These are phyloP conservation scores for Vicia villosa DNA, from an alignment of 306 rosid species.

Conservation along the genomic window DNA sequence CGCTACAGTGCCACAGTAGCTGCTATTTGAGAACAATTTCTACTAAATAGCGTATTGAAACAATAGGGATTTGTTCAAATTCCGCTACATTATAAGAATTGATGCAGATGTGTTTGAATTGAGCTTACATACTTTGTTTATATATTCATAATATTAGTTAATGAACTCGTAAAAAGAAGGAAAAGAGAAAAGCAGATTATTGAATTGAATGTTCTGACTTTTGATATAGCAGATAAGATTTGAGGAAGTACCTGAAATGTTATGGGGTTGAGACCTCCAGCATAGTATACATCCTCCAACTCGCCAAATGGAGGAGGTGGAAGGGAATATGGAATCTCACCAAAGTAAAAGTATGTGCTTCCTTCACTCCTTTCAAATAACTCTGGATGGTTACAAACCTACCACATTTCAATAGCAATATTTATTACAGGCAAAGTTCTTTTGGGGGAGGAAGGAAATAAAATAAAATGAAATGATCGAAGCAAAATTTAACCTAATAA, in stretches of 20 bases:
- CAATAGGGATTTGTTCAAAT: not conserved
- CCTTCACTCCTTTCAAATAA: conserved; percentile 97
- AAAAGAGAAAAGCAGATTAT: conserved; percentile 23
- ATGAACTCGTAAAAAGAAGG: not conserved
- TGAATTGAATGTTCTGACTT: conserved; percentile 10
- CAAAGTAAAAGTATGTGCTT: conserved; percentile 77
- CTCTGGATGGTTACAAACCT: conserved; percentile 99
- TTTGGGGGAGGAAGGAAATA: not conserved
- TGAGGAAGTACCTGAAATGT: conserved; percentile 60
- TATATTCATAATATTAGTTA: not conserved
- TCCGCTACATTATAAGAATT: conserved; percentile 14
- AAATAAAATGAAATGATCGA: conserved; percentile 1
- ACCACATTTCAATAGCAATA: conserved; percentile 40
- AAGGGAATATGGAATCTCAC: conserved; percentile 80
- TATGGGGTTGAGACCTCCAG: conserved; percentile 90
- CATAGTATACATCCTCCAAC: conserved; percentile 79
- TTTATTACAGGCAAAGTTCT: conserved; percentile 15
- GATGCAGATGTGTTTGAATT: conserved; percentile 20
- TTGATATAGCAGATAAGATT: conserved; percentile 3
- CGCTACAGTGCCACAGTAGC: not conserved
- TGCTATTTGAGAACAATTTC: not conserved
- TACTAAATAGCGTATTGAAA: not conserved
- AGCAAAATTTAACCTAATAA: not conserved
- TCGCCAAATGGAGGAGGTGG: conserved; percentile 96
- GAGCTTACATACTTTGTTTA: conserved; percentile 17